These are phyloP conservation scores for Suhomyces sp. DNA, from an alignment of 805 yeast species.

Conservation along the genomic window DNA sequence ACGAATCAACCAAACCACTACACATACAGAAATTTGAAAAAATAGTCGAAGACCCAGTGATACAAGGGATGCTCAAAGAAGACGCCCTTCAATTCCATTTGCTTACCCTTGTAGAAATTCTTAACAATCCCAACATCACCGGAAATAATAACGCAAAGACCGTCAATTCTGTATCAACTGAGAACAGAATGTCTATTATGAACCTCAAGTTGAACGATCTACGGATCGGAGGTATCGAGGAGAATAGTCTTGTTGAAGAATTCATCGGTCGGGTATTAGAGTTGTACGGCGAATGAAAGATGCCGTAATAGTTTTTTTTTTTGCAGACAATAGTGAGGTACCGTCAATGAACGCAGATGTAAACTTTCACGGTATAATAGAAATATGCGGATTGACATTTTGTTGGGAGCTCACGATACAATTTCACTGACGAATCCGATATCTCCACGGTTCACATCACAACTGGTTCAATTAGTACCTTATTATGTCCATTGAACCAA, in stretches of 20 bases:
- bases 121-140: conserved; percentile 45
- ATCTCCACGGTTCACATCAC: not conserved
- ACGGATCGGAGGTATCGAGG: conserved; percentile 62
- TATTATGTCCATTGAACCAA: not conserved
- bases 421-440: not conserved
- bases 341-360: not conserved
- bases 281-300: not conserved
- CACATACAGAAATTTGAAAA: conserved; percentile 13
- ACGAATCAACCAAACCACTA: not conserved
- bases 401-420: not conserved
- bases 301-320: not conserved
- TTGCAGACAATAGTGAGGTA: not conserved
- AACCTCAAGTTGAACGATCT: conserved; percentile 58
- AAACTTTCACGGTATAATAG: not conserved
- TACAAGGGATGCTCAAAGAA: conserved; percentile 46
- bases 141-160: conserved; percentile 36
- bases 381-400: not conserved
- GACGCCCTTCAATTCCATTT: conserved; percentile 59
- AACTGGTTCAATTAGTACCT: not conserved
- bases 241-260: conserved; percentile 68
- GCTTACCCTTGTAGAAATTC: conserved; percentile 43
- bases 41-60: conserved; percentile 39
- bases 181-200: conserved; percentile 57
- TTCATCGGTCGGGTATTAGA: conserved; percentile 45
- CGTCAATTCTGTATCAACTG: conserved; percentile 24